phyloP scores from a whole-genome alignment of 345 rosid genomes.

The Capsella bursapastoris region DNA sequence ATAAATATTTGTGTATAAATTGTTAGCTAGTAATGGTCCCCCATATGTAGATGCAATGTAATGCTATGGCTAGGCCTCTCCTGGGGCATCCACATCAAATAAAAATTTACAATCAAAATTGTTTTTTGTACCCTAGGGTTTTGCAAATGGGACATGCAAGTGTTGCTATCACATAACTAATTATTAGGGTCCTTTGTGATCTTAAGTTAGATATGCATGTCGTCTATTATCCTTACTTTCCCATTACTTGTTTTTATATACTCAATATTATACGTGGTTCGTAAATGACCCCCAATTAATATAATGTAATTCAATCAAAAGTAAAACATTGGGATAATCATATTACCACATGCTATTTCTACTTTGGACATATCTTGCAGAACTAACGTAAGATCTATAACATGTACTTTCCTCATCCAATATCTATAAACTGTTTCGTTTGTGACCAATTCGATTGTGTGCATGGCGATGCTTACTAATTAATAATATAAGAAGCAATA shows the following conservation, averaged over 20 bases:
- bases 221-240: slow-evolving; percentile 8
- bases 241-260: slow-evolving; percentile 9
- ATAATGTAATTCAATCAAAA: background rate
- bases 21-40: slow-evolving; percentile 60
- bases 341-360: background rate
- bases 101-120: slow-evolving; percentile 27
- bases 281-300: background rate
- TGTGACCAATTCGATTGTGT: background rate
- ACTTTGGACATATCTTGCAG: background rate
- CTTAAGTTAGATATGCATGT: slow-evolving; percentile 53
- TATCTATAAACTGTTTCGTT: background rate
- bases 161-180: slow-evolving; percentile 70
- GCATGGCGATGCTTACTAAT: background rate
- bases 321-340: background rate
- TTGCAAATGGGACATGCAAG: slow-evolving; percentile 71
- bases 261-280: background rate
- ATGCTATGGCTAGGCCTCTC: slow-evolving; percentile 39
- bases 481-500: background rate
- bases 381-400: slow-evolving; percentile 5
- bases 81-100: slow-evolving; percentile 49
- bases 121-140: slow-evolving; percentile 58
- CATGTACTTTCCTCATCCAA: background rate
- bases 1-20: slow-evolving; percentile 36
- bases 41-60: slow-evolving; percentile 40
- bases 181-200: slow-evolving; percentile 60